These are phyloP conservation scores for Cyclanthera cordifolia DNA, from an alignment of 306 rosid genomes.

Conservation along the genomic window DNA sequence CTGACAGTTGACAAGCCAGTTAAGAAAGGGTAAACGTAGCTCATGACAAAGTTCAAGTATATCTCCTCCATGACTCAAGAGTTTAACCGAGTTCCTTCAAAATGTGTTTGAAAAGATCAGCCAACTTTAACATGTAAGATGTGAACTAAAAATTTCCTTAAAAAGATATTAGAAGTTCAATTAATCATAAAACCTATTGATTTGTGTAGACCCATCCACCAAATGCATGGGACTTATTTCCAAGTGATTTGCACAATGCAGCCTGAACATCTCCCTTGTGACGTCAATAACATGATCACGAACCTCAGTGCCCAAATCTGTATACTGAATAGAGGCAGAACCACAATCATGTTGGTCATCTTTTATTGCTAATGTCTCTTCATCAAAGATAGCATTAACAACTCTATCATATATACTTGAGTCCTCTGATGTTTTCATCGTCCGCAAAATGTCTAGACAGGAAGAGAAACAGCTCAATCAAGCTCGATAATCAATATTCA, in stretches of 20 bases:
- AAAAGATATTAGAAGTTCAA: slow-evolving; percentile 15
- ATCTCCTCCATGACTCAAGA: slow-evolving; percentile 86
- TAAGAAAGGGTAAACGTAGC: slow-evolving; percentile 73
- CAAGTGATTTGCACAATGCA: slow-evolving; percentile 77
- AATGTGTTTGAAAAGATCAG: slow-evolving; percentile 19
- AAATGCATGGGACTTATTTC: slow-evolving; percentile 59
- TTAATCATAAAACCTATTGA: slow-evolving; percentile 48
- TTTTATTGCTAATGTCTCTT: slow-evolving; percentile 46
- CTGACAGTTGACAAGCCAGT: slow-evolving; percentile 70
- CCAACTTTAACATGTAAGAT: slow-evolving; percentile 10
- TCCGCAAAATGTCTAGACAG: slow-evolving; percentile 57
- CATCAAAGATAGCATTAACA: slow-evolving; percentile 72
- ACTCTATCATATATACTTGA: slow-evolving; percentile 70
- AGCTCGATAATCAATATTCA: slow-evolving; percentile 15
- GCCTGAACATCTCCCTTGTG: slow-evolving; percentile 58
- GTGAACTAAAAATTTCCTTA: neutral
- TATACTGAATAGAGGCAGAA: slow-evolving; percentile 43
- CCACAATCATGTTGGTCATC: slow-evolving; percentile 43
- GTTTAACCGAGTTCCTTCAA: slow-evolving; percentile 80
- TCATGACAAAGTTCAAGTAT: slow-evolving; percentile 89
- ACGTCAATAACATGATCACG: slow-evolving; percentile 69
- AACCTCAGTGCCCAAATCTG: slow-evolving; percentile 63
- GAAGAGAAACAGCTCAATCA: slow-evolving; percentile 17
- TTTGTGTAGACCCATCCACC: slow-evolving; percentile 58
- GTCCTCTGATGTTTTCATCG: slow-evolving; percentile 85